Percentiles rank a stretch among this genome's conserved stretches.
These are phyloP conservation scores for Ogataea nitratoaversa DNA, from an alignment of 805 yeast genomes.

Conservation along the genomic window DNA sequence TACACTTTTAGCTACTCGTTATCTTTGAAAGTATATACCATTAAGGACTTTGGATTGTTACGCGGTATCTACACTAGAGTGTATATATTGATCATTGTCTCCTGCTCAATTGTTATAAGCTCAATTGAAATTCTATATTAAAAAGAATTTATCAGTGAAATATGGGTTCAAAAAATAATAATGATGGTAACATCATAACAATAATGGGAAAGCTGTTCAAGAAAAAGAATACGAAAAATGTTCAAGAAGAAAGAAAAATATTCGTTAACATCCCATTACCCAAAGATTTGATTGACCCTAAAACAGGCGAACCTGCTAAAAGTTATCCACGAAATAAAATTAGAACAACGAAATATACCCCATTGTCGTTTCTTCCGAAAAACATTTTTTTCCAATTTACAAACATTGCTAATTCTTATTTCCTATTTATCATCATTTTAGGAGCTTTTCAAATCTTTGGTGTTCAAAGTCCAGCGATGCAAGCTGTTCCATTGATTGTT, in stretches of 20 bases:
- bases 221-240: constrained; percentile 1
- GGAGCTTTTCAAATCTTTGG: constrained; percentile 71
- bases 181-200: constrained; percentile 5
- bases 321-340: constrained; percentile 52
- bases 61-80: too few relatives aligned
- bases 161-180: constrained; percentile 2
- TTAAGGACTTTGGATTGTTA: too few relatives aligned
- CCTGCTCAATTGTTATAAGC: too few relatives aligned
- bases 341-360: constrained; percentile 61
- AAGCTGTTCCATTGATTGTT: constrained; percentile 78
- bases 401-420: constrained; percentile 58
- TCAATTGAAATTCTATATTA: too few relatives aligned
- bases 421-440: constrained; percentile 49
- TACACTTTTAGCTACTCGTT: too few relatives aligned
- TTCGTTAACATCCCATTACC: constrained; percentile 61
- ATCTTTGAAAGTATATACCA: too few relatives aligned
- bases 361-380: constrained; percentile 53
- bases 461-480: constrained; percentile 65
- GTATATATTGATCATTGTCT: too few relatives aligned
- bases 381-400: constrained; percentile 51
- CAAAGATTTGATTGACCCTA: constrained; percentile 48
- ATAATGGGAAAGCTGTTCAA: constrained; percentile 3
- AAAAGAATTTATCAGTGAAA: too few relatives aligned
- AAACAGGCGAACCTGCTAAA: constrained; percentile 43
- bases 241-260: constrained; percentile 36